These are phyloP conservation scores for Heritiera fomes DNA, from an alignment of 345 rosid species.

Conservation along the genomic window DNA sequence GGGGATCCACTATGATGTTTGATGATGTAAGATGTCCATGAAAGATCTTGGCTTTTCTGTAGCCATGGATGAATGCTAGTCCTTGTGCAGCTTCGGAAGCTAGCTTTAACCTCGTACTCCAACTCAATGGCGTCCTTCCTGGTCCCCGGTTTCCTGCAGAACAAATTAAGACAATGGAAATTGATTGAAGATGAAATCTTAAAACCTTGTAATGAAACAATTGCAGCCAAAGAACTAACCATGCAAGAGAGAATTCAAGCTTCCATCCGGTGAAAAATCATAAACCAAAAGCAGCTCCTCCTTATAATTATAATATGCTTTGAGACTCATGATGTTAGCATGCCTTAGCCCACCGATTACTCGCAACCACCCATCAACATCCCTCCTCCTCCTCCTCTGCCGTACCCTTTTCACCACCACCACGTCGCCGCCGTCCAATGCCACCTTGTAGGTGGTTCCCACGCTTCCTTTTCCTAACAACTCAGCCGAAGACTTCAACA, in stretches of 20 bases:
- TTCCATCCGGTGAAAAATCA: constrained; percentile 11
- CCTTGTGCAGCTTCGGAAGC: constrained; percentile 10
- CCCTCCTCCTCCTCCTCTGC: constrained; percentile 18
- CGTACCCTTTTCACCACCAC: constrained; percentile 20
- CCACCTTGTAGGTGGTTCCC: constrained; percentile 20
- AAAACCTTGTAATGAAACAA: no score
- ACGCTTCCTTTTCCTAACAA: constrained; percentile 19
- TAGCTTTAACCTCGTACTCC: constrained; percentile 17
- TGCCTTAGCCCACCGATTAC: constrained; percentile 11
- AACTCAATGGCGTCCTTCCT: constrained; percentile 14
- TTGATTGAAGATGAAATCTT: no score
- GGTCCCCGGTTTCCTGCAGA: constrained; percentile 16
- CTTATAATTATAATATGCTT: constrained; percentile 18
- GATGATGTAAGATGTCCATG: constrained; percentile 19
- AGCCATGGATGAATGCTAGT: constrained; percentile 10
- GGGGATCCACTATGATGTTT: not conserved
- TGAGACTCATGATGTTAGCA: not conserved
- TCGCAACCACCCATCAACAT: constrained; percentile 17
- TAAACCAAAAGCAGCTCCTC: constrained; percentile 16
- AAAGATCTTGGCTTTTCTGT: constrained; percentile 11
- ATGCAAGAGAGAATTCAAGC: constrained; percentile 20
- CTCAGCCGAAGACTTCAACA: constrained; percentile 20
- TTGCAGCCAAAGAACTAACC: not conserved
- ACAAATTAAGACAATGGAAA: not conserved
- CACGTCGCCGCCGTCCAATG: not conserved